These are phyloP conservation scores for Hyaloscypha finlandica DNA, from an alignment of 495 filamentous ascomycete genomes.

Conservation along the genomic window DNA sequence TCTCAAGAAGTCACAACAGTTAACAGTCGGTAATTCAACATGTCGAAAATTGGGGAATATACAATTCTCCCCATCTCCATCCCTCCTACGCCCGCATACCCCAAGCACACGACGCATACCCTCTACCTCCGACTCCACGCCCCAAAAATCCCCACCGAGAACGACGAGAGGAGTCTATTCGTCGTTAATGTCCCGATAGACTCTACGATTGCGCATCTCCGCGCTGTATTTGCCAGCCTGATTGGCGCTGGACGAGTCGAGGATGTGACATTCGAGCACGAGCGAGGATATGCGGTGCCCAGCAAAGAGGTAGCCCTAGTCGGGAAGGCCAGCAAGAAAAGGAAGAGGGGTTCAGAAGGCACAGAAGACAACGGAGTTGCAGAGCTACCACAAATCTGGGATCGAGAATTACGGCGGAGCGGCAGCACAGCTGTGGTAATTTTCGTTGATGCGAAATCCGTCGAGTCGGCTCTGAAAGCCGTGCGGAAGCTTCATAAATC, in stretches of 20 bases:
- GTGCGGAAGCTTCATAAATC: conserved; percentile 62
- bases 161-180: conserved; percentile 78
- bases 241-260: conserved; percentile 77
- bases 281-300: conserved; percentile 34
- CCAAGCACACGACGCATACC: conserved; percentile 68
- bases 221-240: conserved; percentile 67
- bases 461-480: conserved; percentile 71
- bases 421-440: conserved; percentile 78
- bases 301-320: conserved; percentile 42
- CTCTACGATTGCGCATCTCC: conserved; percentile 74
- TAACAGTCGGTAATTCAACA: neutral
- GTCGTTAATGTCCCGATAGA: conserved; percentile 86
- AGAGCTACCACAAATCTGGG: conserved; percentile 70
- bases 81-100: conserved; percentile 60
- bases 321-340: conserved; percentile 59
- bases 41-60: conserved; percentile 46
- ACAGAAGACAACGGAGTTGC: conserved; percentile 53
- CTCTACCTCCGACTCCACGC: conserved; percentile 83
- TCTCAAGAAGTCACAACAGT: conserved; percentile 1
- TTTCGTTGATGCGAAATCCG: conserved; percentile 78
- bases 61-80: conserved; percentile 58
- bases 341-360: conserved; percentile 57
- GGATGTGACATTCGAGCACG: conserved; percentile 67
- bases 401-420: conserved; percentile 66
- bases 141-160: conserved; percentile 70